Evolutionary conservation across 192 early-diverging fungal species (phyloP).

Genomic region (Gigaspora rosea): DNA sequence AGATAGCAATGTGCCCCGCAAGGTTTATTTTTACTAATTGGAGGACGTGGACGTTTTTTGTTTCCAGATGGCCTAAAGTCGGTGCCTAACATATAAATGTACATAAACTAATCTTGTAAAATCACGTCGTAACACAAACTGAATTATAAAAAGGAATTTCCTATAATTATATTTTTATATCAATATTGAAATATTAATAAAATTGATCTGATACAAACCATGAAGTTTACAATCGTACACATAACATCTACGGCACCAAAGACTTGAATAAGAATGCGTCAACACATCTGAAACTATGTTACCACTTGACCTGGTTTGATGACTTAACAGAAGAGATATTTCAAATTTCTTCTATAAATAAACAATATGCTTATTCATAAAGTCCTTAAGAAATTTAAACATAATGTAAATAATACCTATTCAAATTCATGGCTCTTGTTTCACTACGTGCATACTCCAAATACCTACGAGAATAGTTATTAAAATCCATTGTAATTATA

Average conservation of each 20-base stretch:
- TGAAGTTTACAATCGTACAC: constrained; percentile 31
- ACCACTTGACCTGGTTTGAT: background rate
- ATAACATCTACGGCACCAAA: constrained; percentile 31
- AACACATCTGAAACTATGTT: background rate
- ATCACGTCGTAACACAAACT: too few relatives aligned
- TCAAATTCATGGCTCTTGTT: background rate
- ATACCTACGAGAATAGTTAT: background rate
- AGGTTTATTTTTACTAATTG: background rate
- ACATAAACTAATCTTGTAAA: too few relatives aligned
- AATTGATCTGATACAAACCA: constrained; percentile 16
- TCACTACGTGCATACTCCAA: background rate
- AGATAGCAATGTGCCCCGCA: constrained; percentile 12
- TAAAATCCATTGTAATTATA: too few relatives aligned
- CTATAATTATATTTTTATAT: background rate
- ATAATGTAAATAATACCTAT: background rate
- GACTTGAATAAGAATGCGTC: constrained; percentile 25
- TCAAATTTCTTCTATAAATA: too few relatives aligned
- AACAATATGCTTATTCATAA: too few relatives aligned
- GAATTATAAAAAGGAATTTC: background rate
- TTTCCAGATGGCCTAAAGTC: constrained; percentile 10
- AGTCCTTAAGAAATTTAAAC: too few relatives aligned
- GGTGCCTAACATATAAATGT: background rate
- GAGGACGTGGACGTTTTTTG: constrained; percentile 24
- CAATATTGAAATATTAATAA: background rate
- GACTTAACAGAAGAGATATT: background rate